Base-by-base conservation (phyloP, 2,329 filamentous ascomycete species). In the Penicillium hesseltinei region DNA sequence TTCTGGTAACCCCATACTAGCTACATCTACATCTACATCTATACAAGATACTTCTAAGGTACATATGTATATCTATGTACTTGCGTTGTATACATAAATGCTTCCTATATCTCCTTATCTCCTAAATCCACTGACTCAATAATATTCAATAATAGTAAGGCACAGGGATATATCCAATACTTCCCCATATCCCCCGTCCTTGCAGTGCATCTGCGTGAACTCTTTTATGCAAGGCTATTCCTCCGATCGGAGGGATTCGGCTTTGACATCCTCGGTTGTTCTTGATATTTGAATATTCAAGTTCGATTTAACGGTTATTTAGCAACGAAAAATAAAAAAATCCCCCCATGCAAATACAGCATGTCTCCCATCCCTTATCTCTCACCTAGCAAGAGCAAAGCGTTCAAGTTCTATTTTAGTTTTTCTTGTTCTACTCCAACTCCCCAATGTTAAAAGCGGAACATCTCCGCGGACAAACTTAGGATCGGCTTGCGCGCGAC, bases 131-230 rank as follows among this genome's bases (percentile, higher is more conserved):
- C 29, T 36, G 4, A 10, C 11, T 45, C 29, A 44, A 35, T 27
- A 35, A 23, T 7, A 33, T 19, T 21, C n/a, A 51, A 31, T 21
- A 42, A 13, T 19, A 51, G 10, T 4, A 4, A 27, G 3, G 13
- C 25, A 50, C 15, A 43, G 11, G n/a, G 31, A 51, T 55, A 51
- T 55, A 44, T 45, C 53, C 31, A 31, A 56, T 44, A 51, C 13
- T 36, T 35, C 29, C 44, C 44, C 13, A 57, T 55, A 27, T 40
- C 49, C 39, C 39, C 50, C 52, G 47, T 53, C 63, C 63, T 51
- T 47, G 61, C 63, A 63, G 62, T 63, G 61, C 61, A 61, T 56
- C 58, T 48, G 60, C 56, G 31, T 39, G 43, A 59, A 55, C 46
- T 33, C 44, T 51, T 47, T 21, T 19, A 38, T 58, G 53, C 51